Percentiles rank a stretch among this genome's conserved stretches.
Evolutionary conservation across 495 filamentous ascomycete genomes (phyloP).

Genomic region (Penicillium pulvis): DNA sequence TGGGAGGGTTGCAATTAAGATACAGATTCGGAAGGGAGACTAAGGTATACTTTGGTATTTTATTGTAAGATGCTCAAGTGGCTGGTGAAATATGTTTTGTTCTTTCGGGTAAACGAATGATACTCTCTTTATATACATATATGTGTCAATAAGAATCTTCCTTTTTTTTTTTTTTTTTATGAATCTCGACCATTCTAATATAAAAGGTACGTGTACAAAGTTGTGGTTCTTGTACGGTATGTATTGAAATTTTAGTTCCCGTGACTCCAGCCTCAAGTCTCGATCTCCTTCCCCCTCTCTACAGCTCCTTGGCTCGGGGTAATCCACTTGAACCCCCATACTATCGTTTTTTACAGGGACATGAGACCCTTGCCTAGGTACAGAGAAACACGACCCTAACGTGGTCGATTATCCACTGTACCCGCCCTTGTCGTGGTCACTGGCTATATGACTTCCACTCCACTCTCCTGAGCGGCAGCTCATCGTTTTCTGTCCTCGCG

Average conservation of each 20-base stretch:
- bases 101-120: no score
- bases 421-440: slow-evolving; percentile 10
- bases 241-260: slow-evolving; percentile 3
- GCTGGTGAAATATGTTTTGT: no score
- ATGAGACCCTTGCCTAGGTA: slow-evolving; percentile 5
- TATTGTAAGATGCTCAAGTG: not conserved
- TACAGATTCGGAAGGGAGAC: not conserved
- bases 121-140: no score
- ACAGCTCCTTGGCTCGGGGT: slow-evolving; percentile 10
- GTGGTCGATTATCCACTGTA: slow-evolving; percentile 9
- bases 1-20: not conserved
- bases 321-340: slow-evolving; percentile 3
- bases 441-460: slow-evolving; percentile 11
- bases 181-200: no score
- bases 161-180: no score
- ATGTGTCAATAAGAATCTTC: no score
- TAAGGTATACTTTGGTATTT: not conserved
- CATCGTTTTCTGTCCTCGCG: not conserved
- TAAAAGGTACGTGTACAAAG: no score
- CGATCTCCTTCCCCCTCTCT: slow-evolving; percentile 1
- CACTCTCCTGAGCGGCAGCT: slow-evolving; percentile 4
- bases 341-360: not conserved
- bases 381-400: not conserved
- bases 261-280: slow-evolving; percentile 23
- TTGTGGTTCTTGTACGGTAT: not conserved